Percentiles rank a stretch among this genome's conserved stretches.
phyloP scores from a whole-genome alignment of 2,329 filamentous ascomycete species.

The Nemania sp. region DNA sequence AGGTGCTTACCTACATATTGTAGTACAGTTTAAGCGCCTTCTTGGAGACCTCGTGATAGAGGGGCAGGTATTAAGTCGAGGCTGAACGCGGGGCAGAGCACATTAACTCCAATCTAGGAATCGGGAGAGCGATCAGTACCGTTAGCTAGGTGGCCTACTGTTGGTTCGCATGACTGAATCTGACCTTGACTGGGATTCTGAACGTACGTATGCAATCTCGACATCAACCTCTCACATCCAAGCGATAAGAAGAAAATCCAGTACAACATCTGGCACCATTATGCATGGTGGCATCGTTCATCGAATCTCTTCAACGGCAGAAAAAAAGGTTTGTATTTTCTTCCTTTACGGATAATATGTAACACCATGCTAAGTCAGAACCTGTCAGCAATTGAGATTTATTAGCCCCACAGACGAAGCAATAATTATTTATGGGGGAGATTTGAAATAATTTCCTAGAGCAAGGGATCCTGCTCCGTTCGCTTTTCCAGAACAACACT shows the following conservation, averaged over 20 bases:
- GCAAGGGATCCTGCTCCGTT: conserved; percentile 17
- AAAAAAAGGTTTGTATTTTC: neutral
- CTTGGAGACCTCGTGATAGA: conserved; percentile 11
- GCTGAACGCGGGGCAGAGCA: conserved; percentile 27
- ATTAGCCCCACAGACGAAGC: conserved; percentile 19
- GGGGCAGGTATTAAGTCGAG: conserved; percentile 17
- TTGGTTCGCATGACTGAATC: neutral
- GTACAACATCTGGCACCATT: neutral
- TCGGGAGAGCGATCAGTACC: neutral
- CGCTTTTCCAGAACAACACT: conserved; percentile 30
- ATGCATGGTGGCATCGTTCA: neutral
- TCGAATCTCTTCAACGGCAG: neutral
- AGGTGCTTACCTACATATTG: too few species aligned
- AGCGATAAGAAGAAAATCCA: neutral
- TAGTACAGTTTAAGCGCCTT: neutral
- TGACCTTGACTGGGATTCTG: neutral
- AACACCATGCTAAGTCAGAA: neutral
- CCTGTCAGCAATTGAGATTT: conserved; percentile 31
- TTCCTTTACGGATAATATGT: neutral
- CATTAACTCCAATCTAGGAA: neutral
- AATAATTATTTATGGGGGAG: neutral
- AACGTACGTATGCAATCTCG: neutral
- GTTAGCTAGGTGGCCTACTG: neutral
- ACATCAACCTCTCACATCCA: neutral
- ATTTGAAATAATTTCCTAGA: conserved; percentile 33